These are phyloP conservation scores for Trypanosomatidae sp. DNA, from an alignment of 208 protist species.

Conservation along the genomic window DNA sequence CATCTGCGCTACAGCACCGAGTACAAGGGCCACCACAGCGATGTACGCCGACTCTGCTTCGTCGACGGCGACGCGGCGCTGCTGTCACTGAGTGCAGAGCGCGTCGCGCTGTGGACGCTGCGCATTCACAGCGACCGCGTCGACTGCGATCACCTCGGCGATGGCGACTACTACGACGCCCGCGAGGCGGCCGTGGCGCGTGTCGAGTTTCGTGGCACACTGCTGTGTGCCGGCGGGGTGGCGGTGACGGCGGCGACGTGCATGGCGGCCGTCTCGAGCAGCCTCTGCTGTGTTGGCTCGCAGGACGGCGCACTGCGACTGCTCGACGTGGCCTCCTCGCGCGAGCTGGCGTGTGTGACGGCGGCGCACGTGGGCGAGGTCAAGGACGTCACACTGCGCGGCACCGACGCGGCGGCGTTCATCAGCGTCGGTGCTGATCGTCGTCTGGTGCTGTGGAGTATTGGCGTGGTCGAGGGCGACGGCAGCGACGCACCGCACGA, in stretches of 20 bases:
- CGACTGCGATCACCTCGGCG: conserved; percentile 18
- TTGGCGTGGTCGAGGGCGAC: conserved; percentile 32
- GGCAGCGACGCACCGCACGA: neutral
- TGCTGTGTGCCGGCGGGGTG: conserved; percentile 41
- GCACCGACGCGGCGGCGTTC: conserved; percentile 56
- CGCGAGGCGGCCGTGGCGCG: conserved; percentile 52
- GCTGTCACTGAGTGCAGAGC: conserved; percentile 69
- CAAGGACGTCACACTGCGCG: conserved; percentile 25
- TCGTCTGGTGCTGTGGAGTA: conserved; percentile 68
- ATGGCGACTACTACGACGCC: conserved; percentile 62
- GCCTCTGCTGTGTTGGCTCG: conserved; percentile 60
- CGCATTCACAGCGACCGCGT: conserved; percentile 19
- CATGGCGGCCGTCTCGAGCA: conserved; percentile 46
- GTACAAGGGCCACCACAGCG: conserved; percentile 54
- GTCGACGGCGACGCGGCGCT: conserved; percentile 72
- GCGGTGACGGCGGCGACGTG: conserved; percentile 22
- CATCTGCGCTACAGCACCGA: conserved; percentile 33
- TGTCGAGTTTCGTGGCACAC: conserved; percentile 24
- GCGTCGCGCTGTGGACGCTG: conserved; percentile 73
- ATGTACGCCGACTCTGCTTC: conserved; percentile 54
- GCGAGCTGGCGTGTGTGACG: conserved; percentile 80
- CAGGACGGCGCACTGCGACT: conserved; percentile 58
- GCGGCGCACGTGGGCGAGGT: conserved; percentile 74
- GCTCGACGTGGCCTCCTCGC: conserved; percentile 41
- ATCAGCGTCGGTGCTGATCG: conserved; percentile 67